These are phyloP conservation scores for Pythium coloratum DNA, from an alignment of 352 stramenopile species.

Conservation along the genomic window DNA sequence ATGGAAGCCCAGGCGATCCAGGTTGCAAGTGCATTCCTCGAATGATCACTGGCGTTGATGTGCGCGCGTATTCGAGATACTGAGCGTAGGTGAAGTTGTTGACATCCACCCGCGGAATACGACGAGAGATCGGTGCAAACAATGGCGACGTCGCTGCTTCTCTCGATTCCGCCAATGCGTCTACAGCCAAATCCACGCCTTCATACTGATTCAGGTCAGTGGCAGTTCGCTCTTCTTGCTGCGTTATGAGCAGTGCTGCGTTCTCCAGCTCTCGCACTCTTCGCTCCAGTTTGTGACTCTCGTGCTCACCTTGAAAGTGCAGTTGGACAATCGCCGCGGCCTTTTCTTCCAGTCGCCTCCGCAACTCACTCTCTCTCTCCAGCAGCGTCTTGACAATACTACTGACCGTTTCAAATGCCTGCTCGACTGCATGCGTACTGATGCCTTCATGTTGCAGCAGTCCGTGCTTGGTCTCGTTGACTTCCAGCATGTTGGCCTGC, in stretches of 20 bases:
- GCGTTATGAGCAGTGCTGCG: not conserved
- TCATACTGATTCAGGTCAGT: not conserved
- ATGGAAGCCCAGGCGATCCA: conserved; percentile 26
- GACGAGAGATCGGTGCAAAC: conserved; percentile 6
- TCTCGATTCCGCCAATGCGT: not conserved
- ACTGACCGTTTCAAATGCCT: conserved; percentile 9
- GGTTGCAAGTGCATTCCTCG: conserved; percentile 20
- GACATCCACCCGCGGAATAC: conserved; percentile 19
- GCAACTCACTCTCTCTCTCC: conserved; percentile 1
- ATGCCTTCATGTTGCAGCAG: not conserved
- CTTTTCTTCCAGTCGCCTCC: conserved; percentile 16
- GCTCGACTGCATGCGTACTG: not conserved
- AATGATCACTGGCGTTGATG: conserved; percentile 38
- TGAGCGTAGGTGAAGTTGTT: conserved; percentile 26
- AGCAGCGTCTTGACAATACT: conserved; percentile 10
- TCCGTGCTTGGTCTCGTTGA: conserved; percentile 9
- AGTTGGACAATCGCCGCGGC: conserved; percentile 12
- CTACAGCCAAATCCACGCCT: not conserved
- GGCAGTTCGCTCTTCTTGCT: not conserved
- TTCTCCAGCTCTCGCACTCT: conserved; percentile 18
- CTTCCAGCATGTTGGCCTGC: conserved; percentile 18
- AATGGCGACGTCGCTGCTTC: not conserved
- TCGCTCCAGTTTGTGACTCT: conserved; percentile 12
- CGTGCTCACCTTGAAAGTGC: not conserved
- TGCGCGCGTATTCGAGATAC: conserved; percentile 24